Base-by-base conservation (phyloP, 73 alveolate genomes). In the Paramecium biaurelia region DNA sequence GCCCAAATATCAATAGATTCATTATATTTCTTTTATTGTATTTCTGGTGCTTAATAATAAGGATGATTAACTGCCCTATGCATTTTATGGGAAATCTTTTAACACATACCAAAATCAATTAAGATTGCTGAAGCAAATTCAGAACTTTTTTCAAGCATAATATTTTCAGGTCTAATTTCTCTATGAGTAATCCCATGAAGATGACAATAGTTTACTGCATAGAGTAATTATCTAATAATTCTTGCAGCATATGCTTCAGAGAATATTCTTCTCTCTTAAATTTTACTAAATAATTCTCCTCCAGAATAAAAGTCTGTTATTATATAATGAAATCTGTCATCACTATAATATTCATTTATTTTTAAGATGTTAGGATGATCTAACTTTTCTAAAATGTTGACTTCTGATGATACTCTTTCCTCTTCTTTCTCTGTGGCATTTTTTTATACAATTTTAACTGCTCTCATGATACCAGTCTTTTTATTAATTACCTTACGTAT, bases 161-260 rank as follows among this genome's bases (percentile, higher is more conserved):
- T 88, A 94, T 95, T 95, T 68, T 95, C 98, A 5, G 97, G 97
- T 92, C 95, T 94, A 38, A 95, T 87, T 85, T 95, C 98, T 56
- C 98, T 79, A 92, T 95, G 98, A 26, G 92, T 92, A 12, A 95
- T 95, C 35, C 92, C 72, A 43, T 94, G 86, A 67, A 92, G 93
- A 90, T 95, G 98, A 86, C 95, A 92, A 89, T 95, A 95, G 88
- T 94, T 94, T 15, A 95, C 93, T 15, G 98, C 96, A 42, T 94
- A 94, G 26, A 92, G 76, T 34, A 95, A 53, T 85, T 95, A 93
- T 21, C 87, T 72, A 74, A 95, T 86, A 28, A 94, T 92, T 42
- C 82, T 92, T 15, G 94, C 96, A 2, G 89, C 82, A 35, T 38
- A 47, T 11, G 32, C 74, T 87, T 93, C 96, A 88, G 85, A 21